Base-by-base conservation (phyloP, 2,329 filamentous ascomycete species). In the Metarhizium album region DNA sequence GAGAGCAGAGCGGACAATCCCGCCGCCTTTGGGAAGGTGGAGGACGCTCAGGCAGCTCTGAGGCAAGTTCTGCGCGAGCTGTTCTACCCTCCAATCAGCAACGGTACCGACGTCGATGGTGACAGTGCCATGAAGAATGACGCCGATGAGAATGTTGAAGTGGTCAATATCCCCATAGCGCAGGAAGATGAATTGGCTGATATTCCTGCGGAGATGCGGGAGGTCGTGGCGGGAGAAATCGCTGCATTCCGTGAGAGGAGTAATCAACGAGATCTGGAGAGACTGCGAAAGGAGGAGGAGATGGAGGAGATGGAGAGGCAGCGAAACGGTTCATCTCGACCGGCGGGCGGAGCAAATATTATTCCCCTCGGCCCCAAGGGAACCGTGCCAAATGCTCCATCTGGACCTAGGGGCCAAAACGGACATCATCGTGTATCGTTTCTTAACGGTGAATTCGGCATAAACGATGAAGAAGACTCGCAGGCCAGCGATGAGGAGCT, bases 161-260 rank as follows among this genome's bases (percentile, higher is more conserved):
- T 96, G 38, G 84, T 95, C 56, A 95, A 90, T 52, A 95, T 97
- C 53, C 85, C 90, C 3, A 76, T 95, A 31, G 83, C 84, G 1
- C 80, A 86, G 48, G 93, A 98, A 55, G 94, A 98, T 62, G 93
- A 98, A 62, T 75, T 98, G 29, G 85, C 90, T 20, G 93, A 98
- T 61, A 96, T 98, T 46, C 93, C 93, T 0, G 85, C 88, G 1
- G 93, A 97, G 64, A 94, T 95, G 89, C 84, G 93, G 23, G 93
- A 95, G 64, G 90, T 89, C 0, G 93, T 98, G 16, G 88, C 93
- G 0, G 85, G 85, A 52, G 94, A 98, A 65, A 98, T 98, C 60
- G 84, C 89, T 0, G 87, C 90, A 0, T 98, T 98, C 73, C 80
- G 93, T 57, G 93, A 98, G 58, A 80, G 91, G 20, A 96, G 91